Evolutionary conservation across 78 protist genomes (phyloP), one percentile per base, ranked within the genome.

Genomic region (Emiliania huxleyi): DNA sequence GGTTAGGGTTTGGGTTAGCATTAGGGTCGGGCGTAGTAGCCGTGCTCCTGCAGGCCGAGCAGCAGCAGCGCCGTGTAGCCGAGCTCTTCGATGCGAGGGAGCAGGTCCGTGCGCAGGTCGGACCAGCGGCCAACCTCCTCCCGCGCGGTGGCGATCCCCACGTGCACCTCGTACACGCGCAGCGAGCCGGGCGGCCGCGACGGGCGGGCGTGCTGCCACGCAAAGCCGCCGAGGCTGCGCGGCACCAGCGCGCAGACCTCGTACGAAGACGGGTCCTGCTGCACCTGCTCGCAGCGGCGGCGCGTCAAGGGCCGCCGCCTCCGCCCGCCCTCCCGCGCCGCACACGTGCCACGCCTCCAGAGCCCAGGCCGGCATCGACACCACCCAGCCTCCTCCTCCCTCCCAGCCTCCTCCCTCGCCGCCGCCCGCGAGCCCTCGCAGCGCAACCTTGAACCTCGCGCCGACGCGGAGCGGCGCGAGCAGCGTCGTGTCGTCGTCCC

Each of bases 11-110:
- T n/a, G n/a, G n/a, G n/a, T n/a, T n/a, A n/a, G n/a, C n/a, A n/a
- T n/a, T n/a, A n/a, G n/a, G n/a, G n/a, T n/a, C n/a, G n/a, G n/a
- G n/a, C n/a, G n/a, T n/a, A n/a, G n/a, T n/a, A n/a, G n/a, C n/a
- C n/a, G n/a, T n/a, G n/a, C n/a, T n/a, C n/a, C n/a, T n/a, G 95
- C 75, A 98, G 85, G 15, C 99, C 99, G 99, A 98, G 98, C 73
- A 98, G 87, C 94, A 98, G 99, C 37, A 94, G 90, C 37, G 90
- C 91, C 49, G 81, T 94, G 89, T 96, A 96, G 23, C 97, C 97
- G 12, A 90, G 93, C 48, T 15, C 88, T 3, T 42, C 42, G 25
- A 88, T 26, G 56, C 52, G 45, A 22, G 93, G 96, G 23, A 95
- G 89, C 38, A 91, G 62, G 83, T 55, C 0, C 38, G 62, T 87